Evolutionary conservation across 805 yeast species (phyloP).

Genomic region (Torulaspora franciscae): DNA sequence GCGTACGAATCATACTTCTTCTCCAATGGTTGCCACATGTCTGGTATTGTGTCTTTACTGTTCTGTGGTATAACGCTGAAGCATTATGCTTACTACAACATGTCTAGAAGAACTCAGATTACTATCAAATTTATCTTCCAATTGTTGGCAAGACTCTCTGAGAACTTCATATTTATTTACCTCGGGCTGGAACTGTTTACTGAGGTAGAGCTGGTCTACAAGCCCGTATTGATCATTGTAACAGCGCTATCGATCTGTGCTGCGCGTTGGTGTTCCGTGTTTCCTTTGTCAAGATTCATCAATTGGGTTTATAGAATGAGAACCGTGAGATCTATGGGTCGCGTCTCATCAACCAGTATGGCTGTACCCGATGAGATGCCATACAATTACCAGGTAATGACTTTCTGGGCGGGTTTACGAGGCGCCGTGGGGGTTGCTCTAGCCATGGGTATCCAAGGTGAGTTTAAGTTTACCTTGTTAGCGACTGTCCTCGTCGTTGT

Average conservation of each 20-base stretch:
- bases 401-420: slow-evolving; percentile 97
- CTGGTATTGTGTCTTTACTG: slow-evolving; percentile 90
- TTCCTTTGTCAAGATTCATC: slow-evolving; percentile 81
- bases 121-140: slow-evolving; percentile 95
- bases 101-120: slow-evolving; percentile 95
- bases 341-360: slow-evolving; percentile 20
- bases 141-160: slow-evolving; percentile 88
- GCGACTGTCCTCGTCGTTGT: slow-evolving; percentile 97
- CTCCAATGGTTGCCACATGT: slow-evolving; percentile 98
- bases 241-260: slow-evolving; percentile 87
- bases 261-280: slow-evolving; percentile 95
- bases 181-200: slow-evolving; percentile 92
- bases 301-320: slow-evolving; percentile 71
- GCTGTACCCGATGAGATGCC: slow-evolving; percentile 81
- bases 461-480: slow-evolving; percentile 75
- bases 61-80: slow-evolving; percentile 96
- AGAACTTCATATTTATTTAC: slow-evolving; percentile 93
- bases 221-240: slow-evolving; percentile 86
- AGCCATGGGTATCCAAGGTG: slow-evolving; percentile 97
- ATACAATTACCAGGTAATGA: slow-evolving; percentile 95
- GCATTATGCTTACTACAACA: slow-evolving; percentile 94
- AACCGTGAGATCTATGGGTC: slow-evolving; percentile 44
- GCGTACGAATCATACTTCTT: slow-evolving; percentile 97
- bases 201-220: slow-evolving; percentile 90
- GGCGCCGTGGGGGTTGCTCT: slow-evolving; percentile 99